Evolutionary conservation across 2,329 filamentous ascomycete species (phyloP), one percentile per base, ranked within the genome.

Genomic region (Alternaria infectoria): DNA sequence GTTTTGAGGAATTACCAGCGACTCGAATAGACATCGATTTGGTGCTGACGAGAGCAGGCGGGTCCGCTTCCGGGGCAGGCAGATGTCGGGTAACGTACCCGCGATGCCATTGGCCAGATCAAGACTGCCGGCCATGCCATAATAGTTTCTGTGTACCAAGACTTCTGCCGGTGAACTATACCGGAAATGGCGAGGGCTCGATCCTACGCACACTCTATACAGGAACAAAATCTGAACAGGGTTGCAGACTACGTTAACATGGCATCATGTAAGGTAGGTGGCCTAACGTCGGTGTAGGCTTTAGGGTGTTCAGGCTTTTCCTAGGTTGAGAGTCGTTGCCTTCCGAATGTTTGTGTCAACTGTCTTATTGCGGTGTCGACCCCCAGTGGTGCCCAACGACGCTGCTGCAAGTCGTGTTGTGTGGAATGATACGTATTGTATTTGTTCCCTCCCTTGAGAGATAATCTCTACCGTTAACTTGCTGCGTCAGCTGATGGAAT

Each of bases 401-500:
- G 19, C 28, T 36, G 49, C 49, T 51, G 8, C 12, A 51, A 40
- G 28, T 10, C 1, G 30, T 40, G 13, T n/a, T 23, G 9, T 25
- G 19, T 7, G 8, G 6, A n/a, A 5, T 17, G 19, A 21, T 36
- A 12, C 17, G 32, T 12, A 13, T 45, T 59, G 23, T 15, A 8
- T 25, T 10, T n/a, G 17, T 3, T 28, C 10, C 12, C 23, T 1
- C 11, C 32, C 5, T 44, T 45, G 7, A 11, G n/a, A 19, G 13
- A 21, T 17, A 13, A 13, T 36, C 5, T 36, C 26, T 5, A 6
- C 1, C 21, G 1, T 23, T 3, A 6, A 12, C 10, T 4, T 25
- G 11, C 13, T 5, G 13, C 7, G 57, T 69, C 64, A 72, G 10
- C 62, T 64, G 10, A 54, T 28, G 9, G 40, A 52, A 11, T 59